These are phyloP conservation scores for Plasmopara halstedii DNA, from an alignment of 352 stramenopile species.

Conservation along the genomic window DNA sequence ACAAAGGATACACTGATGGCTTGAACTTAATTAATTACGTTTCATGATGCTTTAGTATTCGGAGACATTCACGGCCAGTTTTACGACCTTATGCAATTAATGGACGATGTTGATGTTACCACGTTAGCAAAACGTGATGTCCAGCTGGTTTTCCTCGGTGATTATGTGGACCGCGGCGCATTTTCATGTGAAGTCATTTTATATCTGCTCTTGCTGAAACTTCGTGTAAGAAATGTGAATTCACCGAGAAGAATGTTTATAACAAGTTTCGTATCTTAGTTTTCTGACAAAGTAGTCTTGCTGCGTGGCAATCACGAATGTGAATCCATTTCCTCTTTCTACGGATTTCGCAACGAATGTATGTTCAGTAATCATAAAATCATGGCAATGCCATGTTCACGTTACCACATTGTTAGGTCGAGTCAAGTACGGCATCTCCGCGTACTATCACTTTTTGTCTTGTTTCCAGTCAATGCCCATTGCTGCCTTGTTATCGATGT, in stretches of 20 bases:
- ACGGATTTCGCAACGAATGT: conserved; percentile 80
- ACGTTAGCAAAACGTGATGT: conserved; percentile 35
- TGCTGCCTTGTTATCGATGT: conserved; percentile 40
- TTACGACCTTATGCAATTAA: conserved; percentile 59
- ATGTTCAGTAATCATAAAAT: conserved; percentile 1
- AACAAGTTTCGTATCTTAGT: no score
- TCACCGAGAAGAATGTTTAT: no score
- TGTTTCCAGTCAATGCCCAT: conserved; percentile 73
- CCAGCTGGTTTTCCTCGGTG: conserved; percentile 64
- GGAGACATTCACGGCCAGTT: conserved; percentile 80
- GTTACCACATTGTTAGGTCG: conserved; percentile 22
- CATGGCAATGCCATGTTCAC: background rate
- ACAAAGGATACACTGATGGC: background rate
- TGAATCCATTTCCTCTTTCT: conserved; percentile 82
- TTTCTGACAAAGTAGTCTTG: conserved; percentile 49
- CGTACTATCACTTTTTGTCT: conserved; percentile 75
- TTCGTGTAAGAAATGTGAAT: conserved; percentile 19
- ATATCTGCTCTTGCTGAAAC: conserved; percentile 67
- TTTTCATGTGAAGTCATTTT: conserved; percentile 83
- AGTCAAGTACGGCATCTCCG: conserved; percentile 72
- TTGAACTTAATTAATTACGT: conserved; percentile 10
- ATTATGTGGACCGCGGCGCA: conserved; percentile 72
- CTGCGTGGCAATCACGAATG: conserved; percentile 80
- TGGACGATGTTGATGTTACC: conserved; percentile 37
- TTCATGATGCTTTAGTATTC: conserved; percentile 37